Conservation (phyloP, 345 rosid species). For the Hibiscus tridactylites region DNA sequence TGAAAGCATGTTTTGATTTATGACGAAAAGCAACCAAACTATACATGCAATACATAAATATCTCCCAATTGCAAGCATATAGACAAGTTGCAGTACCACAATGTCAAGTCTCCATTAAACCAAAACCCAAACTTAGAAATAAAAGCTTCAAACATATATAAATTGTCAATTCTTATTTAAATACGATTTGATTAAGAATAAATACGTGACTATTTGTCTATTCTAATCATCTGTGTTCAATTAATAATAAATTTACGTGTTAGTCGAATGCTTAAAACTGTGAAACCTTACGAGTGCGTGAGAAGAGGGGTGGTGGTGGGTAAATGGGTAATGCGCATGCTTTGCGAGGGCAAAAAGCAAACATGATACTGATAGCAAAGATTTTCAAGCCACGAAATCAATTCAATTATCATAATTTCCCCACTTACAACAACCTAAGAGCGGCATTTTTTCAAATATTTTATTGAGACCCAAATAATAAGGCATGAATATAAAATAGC, state of each 20-base stretch:
- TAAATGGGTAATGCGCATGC: constrained; percentile 8
- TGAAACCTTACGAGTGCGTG: background rate
- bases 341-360: background rate
- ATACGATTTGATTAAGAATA: no score
- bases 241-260: no score
- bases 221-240: no score
- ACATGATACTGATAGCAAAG: background rate
- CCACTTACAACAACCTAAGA: constrained; percentile 7
- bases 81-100: background rate
- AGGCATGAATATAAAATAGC: background rate
- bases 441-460: background rate
- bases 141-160: background rate
- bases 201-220: no score
- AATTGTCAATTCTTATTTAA: no score
- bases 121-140: background rate
- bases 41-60: background rate
- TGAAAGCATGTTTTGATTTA: background rate
- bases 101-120: no score
- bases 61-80: background rate
- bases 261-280: background rate
- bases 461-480: background rate
- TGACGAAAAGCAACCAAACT: background rate
- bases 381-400: constrained; percentile 2
- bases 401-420: background rate
- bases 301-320: background rate